phyloP scores from a whole-genome alignment of 176 grass and related monocot species.

The Cenchrus fungigraminus region DNA sequence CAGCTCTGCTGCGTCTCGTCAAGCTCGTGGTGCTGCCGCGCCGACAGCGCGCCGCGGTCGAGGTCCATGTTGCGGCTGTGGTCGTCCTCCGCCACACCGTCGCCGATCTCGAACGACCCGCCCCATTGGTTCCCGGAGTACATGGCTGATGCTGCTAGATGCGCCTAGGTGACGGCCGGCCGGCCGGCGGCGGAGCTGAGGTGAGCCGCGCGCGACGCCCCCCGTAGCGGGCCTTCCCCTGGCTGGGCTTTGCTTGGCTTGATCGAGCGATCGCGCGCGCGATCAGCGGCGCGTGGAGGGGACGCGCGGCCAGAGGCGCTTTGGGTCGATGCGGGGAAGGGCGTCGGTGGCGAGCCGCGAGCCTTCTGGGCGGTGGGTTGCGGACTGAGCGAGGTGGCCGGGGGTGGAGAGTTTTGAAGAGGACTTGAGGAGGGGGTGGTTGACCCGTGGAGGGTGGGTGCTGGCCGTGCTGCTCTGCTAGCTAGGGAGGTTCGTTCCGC shows the following conservation, averaged over 20 bases:
- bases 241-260: not conserved
- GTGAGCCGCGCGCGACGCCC: not conserved
- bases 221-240: not conserved
- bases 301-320: not conserved
- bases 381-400: not conserved
- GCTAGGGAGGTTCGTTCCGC: slow-evolving; percentile 1
- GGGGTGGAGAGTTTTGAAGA: slow-evolving; percentile 40
- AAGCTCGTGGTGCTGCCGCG: slow-evolving; percentile 65
- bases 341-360: slow-evolving; percentile 13
- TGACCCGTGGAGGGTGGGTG: slow-evolving; percentile 24
- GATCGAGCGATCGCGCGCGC: not conserved
- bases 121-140: slow-evolving; percentile 84
- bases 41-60: slow-evolving; percentile 69
- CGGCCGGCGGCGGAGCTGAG: not conserved
- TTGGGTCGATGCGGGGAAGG: not conserved
- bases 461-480: not conserved
- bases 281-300: slow-evolving; percentile 29
- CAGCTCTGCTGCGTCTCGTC: slow-evolving; percentile 99
- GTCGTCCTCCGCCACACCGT: slow-evolving; percentile 64
- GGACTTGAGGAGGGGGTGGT: not conserved
- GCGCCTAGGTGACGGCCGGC: not conserved
- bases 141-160: slow-evolving; percentile 39
- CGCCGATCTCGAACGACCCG: slow-evolving; percentile 83
- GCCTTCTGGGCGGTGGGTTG: slow-evolving; percentile 15
- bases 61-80: slow-evolving; percentile 86